Percentiles rank a stretch among this genome's conserved stretches.
phyloP scores from a whole-genome alignment of 2,329 filamentous ascomycete species.

The Monosporascus sp. region DNA sequence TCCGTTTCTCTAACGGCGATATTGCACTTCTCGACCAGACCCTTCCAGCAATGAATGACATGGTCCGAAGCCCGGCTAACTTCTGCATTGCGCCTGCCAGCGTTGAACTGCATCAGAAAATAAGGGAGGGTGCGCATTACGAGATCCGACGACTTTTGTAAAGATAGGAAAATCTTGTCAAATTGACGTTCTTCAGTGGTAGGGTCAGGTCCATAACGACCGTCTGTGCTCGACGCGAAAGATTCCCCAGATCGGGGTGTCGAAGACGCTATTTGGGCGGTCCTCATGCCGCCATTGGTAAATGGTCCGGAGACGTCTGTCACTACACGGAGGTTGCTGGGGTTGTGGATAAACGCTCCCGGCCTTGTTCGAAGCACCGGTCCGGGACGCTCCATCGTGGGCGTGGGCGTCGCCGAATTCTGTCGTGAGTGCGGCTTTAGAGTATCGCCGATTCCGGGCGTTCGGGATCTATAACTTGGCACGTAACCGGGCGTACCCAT shows the following conservation, averaged over 20 bases:
- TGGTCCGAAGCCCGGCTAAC: constrained; percentile 54
- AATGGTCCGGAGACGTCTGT: constrained; percentile 48
- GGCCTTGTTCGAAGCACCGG: constrained; percentile 32
- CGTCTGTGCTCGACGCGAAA: constrained; percentile 52
- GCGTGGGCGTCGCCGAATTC: constrained; percentile 48
- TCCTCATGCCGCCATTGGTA: constrained; percentile 44
- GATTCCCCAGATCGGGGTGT: constrained; percentile 82
- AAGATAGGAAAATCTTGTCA: constrained; percentile 72
- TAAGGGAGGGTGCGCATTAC: constrained; percentile 66
- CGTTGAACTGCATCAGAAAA: constrained; percentile 61
- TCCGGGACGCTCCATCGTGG: constrained; percentile 43
- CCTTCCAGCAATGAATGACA: constrained; percentile 60
- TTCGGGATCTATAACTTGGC: constrained; percentile 17
- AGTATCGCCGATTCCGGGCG: constrained; percentile 37
- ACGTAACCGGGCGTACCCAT: constrained; percentile 16
- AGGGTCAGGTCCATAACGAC: constrained; percentile 55
- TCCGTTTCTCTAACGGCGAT: constrained; percentile 69
- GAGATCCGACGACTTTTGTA: constrained; percentile 68
- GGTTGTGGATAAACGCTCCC: constrained; percentile 38
- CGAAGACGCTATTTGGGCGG: constrained; percentile 48
- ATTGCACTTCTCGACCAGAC: constrained; percentile 66
- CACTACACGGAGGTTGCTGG: constrained; percentile 50
- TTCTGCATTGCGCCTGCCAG: constrained; percentile 58
- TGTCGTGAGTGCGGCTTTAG: constrained; percentile 46
- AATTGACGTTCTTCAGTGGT: constrained; percentile 76